Percentiles rank a stretch among this genome's conserved stretches.
phyloP scores from a whole-genome alignment of 495 filamentous ascomycete species.

The Aspergillus nidulans region DNA sequence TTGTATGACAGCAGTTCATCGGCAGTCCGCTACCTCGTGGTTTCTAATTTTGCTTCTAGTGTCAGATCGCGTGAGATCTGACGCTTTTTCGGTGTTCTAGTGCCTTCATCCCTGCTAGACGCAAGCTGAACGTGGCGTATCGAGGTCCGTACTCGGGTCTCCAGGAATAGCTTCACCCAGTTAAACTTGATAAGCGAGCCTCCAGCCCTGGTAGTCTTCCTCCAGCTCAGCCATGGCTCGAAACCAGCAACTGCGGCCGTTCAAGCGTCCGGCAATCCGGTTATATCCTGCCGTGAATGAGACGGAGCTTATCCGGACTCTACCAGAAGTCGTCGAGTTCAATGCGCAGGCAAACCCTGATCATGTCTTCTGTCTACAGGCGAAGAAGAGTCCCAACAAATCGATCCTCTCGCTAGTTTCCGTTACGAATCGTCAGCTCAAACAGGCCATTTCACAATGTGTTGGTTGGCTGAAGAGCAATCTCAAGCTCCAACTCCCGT shows the following conservation, averaged over 20 bases:
- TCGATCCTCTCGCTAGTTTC: neutral
- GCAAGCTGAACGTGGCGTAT: neutral
- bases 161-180: neutral
- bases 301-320: neutral
- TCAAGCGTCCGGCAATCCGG: neutral
- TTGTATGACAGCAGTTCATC: neutral
- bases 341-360: slow-evolving; percentile 20
- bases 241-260: neutral
- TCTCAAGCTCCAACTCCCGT: neutral
- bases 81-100: neutral
- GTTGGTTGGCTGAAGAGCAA: slow-evolving; percentile 7
- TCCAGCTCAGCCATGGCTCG: neutral
- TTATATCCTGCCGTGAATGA: neutral
- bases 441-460: slow-evolving; percentile 13
- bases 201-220: neutral
- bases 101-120: neutral
- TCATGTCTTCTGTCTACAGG: slow-evolving; percentile 22
- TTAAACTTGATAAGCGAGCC: neutral
- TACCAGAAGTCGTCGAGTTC: slow-evolving; percentile 20
- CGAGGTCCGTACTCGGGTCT: slow-evolving; percentile 6
- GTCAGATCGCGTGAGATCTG: neutral
- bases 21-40: neutral
- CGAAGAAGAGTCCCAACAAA: slow-evolving; percentile 2
- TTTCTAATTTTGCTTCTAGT: neutral
- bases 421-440: slow-evolving; percentile 10